Evolutionary conservation across 805 yeast genomes (phyloP), one percentile per base, ranked within the genome.

Genomic region (Lipomyces kockii): DNA sequence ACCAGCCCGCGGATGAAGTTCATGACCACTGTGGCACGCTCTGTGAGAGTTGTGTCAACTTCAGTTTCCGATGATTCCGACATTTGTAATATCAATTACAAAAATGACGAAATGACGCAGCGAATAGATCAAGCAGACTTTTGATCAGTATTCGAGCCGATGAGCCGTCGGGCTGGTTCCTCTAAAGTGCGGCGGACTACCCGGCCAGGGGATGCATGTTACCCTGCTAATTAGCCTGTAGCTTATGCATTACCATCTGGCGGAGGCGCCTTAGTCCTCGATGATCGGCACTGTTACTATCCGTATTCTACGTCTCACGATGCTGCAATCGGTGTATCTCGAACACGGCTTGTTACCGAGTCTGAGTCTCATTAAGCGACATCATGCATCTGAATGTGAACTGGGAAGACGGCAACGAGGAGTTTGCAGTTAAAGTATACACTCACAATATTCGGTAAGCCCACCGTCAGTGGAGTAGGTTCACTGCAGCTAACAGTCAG

Each of bases 381-480:
- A 57, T 14, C 17, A 62, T 65, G 65, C 61, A 37, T 55, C n/a
- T 65, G 12, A 51, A 29, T n/a, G 12, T 67, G 20, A 29, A 32
- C 20, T 67, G 71, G 71, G 63, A 65, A 20, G 71, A 63, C 29
- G 58, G 69, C 22, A 52, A 62, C 9, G 64, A 61, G 46, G 56
- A 43, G 14, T 39, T 67, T 14, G 63, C 63, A 1, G 63, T 67
- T 17, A 20, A 58, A 27, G 64, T 65, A 20, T 68, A 68, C 60
- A 68, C 68, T 12, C 71, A 68, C 53, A 68, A 68, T 39, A 65
- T 68, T 56, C 61, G 71, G 66, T 61, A 39, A n/a, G 37, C 22
- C 2, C n/a, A 22, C 39, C 34, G 20, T 29, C 2, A 7, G 58
- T 12, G 51, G 29, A 53, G 2, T 27, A 32, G 59, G 46, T 20